Evolutionary conservation across 2,329 filamentous ascomycete species (phyloP).

Genomic region (Phyllosticta citribraziliensis): DNA sequence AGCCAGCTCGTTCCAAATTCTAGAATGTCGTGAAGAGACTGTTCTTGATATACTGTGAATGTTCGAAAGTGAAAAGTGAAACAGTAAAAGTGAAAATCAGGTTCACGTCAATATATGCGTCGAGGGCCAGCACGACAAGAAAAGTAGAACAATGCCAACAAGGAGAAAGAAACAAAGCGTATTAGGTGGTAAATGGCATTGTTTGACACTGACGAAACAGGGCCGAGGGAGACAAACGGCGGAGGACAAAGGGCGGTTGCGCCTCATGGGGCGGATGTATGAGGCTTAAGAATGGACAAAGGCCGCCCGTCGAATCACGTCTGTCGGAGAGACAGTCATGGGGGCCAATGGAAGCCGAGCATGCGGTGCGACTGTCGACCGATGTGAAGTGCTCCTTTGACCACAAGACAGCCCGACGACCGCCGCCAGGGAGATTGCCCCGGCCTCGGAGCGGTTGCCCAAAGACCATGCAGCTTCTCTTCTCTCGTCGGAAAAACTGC

Average conservation of each 20-base stretch:
- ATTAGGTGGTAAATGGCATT: constrained; percentile 4
- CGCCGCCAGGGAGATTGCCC: constrained; percentile 2
- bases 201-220: constrained; percentile 1
- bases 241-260: neutral
- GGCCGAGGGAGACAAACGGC: constrained; percentile 1
- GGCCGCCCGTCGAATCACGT: constrained; percentile 4
- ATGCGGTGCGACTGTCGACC: constrained; percentile 2
- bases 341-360: neutral
- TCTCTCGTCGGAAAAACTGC: neutral
- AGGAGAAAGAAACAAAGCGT: constrained; percentile 5
- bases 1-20: neutral
- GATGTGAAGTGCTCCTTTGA: neutral
- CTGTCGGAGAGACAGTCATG: constrained; percentile 1
- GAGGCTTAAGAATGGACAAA: constrained; percentile 9
- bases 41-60: neutral
- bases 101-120: constrained; percentile 1
- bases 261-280: neutral
- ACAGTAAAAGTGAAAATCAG: neutral
- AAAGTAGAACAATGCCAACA: constrained; percentile 7
- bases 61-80: neutral
- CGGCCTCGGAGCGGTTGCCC: neutral
- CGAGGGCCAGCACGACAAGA: constrained; percentile 12
- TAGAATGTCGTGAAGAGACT: neutral
- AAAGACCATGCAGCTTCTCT: neutral
- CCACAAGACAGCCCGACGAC: constrained; percentile 7